Percentiles rank a stretch among this genome's conserved stretches.
These are phyloP conservation scores for Lotus japonicus DNA, from an alignment of 306 rosid genomes.

Conservation along the genomic window DNA sequence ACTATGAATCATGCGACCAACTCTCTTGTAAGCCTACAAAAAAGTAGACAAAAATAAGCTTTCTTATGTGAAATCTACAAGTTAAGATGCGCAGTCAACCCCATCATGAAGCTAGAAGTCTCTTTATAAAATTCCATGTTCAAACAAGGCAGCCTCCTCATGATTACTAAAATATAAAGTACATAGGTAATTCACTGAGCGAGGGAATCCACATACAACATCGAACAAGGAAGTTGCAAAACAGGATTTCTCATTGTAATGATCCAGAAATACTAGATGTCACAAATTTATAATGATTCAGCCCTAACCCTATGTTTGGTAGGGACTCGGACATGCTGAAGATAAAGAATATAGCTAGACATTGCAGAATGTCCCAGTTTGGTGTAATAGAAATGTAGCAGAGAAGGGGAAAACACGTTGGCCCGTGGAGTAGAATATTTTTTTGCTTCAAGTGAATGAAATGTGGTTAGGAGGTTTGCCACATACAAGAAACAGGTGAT, in stretches of 20 bases:
- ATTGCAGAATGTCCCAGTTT: too few relatives aligned
- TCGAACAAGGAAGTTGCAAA: background rate
- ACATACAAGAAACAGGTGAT: background rate
- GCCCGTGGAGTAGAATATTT: too few relatives aligned
- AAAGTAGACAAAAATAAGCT: background rate
- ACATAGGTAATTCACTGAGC: background rate
- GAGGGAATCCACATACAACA: background rate
- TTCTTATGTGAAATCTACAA: background rate
- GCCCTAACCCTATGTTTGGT: background rate
- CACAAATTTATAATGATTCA: background rate
- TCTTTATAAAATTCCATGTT: background rate
- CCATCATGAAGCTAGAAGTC: background rate
- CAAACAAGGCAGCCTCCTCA: background rate
- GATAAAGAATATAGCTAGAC: too few relatives aligned
- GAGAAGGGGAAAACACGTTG: too few relatives aligned
- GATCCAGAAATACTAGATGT: background rate
- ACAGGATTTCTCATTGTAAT: background rate
- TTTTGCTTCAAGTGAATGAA: too few relatives aligned
- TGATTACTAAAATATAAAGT: background rate
- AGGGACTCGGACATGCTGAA: too few relatives aligned
- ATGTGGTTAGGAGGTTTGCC: too few relatives aligned
- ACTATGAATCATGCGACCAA: slow-evolving; percentile 48
- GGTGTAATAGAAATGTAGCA: too few relatives aligned
- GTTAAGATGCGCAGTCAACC: background rate
- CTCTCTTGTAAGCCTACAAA: slow-evolving; percentile 57